Base-by-base conservation (phyloP, 495 filamentous ascomycete genomes). In the Pseudomonodictys pantanalensis region DNA sequence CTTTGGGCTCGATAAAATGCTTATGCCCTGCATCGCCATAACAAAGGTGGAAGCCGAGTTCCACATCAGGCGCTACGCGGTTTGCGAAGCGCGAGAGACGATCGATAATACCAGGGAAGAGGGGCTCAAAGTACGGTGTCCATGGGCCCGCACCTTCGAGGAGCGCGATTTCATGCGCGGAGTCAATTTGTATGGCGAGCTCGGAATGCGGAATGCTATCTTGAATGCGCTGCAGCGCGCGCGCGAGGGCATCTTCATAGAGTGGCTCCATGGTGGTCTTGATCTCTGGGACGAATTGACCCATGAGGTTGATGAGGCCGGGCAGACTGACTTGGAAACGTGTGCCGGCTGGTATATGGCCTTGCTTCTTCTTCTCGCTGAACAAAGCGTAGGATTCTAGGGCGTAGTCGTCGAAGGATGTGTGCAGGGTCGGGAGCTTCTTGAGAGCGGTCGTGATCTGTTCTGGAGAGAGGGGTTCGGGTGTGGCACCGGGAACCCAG, bases 141-240 rank as follows among this genome's bases (percentile, higher is more conserved):
- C 7, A 6, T 6, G 3, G 6, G 7, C 11, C 63, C 39, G 58
- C 57, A 43, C 68, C 59, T 55, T 78, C 75, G 7, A 75, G 55
- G 9, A 65, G 66, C 5, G 65, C 71, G 22, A 76, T 65, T 30
- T 78, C 74, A 32, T 71, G 51, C 10, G 71, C 66, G 1, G 75
- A 20, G 58, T 79, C 76, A 66, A 73, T 71, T 46, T 80, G 76
- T 26, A 80, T 73, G 7, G 75, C 69, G 4, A 80, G 54, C 20
- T 80, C 73, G 7, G 68, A 24, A 12, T 71, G 63, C 0, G 77
- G 76, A 20, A 79, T 79, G 12, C 59, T 24, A 6, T 66, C 48
- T 42, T 72, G 67, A n/a, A 78, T 73, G 23, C 51, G 47, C 3
- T 69, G 44, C 7, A 79, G n/a, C 0, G 63, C 62, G 17, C 72